Base-by-base conservation (phyloP, 2,329 filamentous ascomycete species). In the Monilinia laxa region DNA sequence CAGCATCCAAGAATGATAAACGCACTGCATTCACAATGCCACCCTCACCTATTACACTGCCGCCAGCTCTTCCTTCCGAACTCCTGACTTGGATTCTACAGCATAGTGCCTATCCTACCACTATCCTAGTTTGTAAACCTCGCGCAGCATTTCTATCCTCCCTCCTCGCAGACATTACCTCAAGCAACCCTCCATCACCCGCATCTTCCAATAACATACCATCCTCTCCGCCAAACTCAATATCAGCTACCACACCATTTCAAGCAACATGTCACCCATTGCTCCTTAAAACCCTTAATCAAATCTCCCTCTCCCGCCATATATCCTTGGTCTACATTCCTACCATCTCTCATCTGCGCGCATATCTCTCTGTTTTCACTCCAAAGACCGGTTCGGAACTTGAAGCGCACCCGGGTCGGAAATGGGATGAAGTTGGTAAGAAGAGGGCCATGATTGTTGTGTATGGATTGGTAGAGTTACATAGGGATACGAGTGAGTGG, bases 261-360 rank as follows among this genome's bases (percentile, higher is more conserved):
- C 23, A 53, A 58, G 69, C 68, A 28, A 49, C 55, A 59, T 70
- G 68, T 55, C 79, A 81, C 71, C 71, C 76, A 45, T 79, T 92
- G 10, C 78, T 91, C 9, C 80, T 82, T 20, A 85, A 88, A 38
- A 87, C 90, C 0, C 84, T 97, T 18, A 84, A 87, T 65, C 84
- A 91, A 69, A 81, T 93, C 38, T 85, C 88, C 57, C 83, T 85
- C 4, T 89, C 91, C 10, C 85, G 87, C 40, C 86, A 88, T 72
- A 84, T 96, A 69, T 86, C 85, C 65, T 77, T 93, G 11, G 80
- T 86, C 47, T 97, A 96, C 78, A 85, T 87, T 65, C 87, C 91
- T 0, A 92, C 90, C 2, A 83, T 95, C 64, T 87, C 90, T 28
- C 88, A 91, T 76, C 84, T 97, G 9, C 88, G 92, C 64, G 91